Percentiles rank a stretch among this genome's conserved stretches.
phyloP scores from a whole-genome alignment of 768 basidiomycete genomes.

The Lactifluus subvellereus region DNA sequence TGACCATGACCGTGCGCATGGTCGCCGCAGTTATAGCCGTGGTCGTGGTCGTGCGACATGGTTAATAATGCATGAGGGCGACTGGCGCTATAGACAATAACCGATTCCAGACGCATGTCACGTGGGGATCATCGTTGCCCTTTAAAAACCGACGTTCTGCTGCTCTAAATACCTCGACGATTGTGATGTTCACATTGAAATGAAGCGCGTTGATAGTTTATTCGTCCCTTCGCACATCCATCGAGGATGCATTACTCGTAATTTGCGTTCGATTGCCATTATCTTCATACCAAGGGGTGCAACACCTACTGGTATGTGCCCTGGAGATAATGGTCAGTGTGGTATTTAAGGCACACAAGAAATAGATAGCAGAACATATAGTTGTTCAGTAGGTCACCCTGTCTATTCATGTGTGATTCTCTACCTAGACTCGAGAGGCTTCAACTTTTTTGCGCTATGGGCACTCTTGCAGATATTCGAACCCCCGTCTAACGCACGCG shows the following conservation, averaged over 20 bases:
- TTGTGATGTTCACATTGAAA: too few species aligned
- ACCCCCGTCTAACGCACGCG: too few species aligned
- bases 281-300: slow-evolving; percentile 55
- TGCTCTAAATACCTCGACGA: too few species aligned
- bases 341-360: too few species aligned
- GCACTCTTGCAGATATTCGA: too few species aligned
- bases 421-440: too few species aligned
- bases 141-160: too few species aligned
- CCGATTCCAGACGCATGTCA: not conserved
- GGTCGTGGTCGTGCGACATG: slow-evolving; percentile 52
- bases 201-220: slow-evolving; percentile 19
- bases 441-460: too few species aligned
- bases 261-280: slow-evolving; percentile 82
- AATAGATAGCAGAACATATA: too few species aligned
- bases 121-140: not conserved
- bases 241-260: slow-evolving; percentile 62
- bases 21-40: slow-evolving; percentile 47
- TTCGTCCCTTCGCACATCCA: slow-evolving; percentile 12
- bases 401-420: too few species aligned
- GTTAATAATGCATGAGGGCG: slow-evolving; percentile 30
- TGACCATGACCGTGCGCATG: slow-evolving; percentile 48
- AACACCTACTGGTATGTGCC: slow-evolving; percentile 52
- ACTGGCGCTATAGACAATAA: too few species aligned
- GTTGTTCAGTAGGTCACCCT: too few species aligned
- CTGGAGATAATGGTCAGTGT: slow-evolving; percentile 49